Conservation (phyloP, 148 eudicot species). For the Dianthus caryophyllus region DNA sequence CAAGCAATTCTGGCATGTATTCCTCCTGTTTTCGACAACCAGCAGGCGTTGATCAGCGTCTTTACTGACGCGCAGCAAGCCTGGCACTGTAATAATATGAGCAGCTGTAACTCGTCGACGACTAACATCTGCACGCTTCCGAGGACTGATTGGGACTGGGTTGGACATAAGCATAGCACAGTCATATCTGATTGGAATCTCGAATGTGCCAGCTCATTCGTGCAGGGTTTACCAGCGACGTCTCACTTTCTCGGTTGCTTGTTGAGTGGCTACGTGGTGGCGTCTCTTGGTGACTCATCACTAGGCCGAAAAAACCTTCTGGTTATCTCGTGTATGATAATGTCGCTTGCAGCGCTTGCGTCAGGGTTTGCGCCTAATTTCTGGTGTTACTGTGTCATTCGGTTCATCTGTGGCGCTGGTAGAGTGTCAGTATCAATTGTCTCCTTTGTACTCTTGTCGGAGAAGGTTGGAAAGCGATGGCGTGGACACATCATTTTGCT, state of each 20-base stretch:
- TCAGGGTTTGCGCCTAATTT: conserved; percentile 16
- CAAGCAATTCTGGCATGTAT: too few relatives aligned
- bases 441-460: conserved; percentile 7
- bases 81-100: too few relatives aligned
- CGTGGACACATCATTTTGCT: neutral
- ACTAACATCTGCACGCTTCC: neutral
- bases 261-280: conserved; percentile 6
- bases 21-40: too few relatives aligned
- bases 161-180: neutral
- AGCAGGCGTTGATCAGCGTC: too few relatives aligned
- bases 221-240: conserved; percentile 15
- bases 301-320: conserved; percentile 20
- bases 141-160: neutral
- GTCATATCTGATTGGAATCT: conserved; percentile 21
- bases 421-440: conserved; percentile 7
- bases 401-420: conserved; percentile 14
- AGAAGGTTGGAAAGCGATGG: conserved; percentile 15
- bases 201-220: conserved; percentile 13
- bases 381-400: conserved; percentile 12
- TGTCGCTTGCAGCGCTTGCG: conserved; percentile 12
- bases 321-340: neutral
- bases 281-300: conserved; percentile 15
- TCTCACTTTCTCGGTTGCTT: conserved; percentile 17
- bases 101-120: too few relatives aligned
- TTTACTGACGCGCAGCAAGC: too few relatives aligned